These are phyloP conservation scores for Parastagonospora avenae DNA, from an alignment of 2,329 filamentous ascomycete species.

Conservation along the genomic window DNA sequence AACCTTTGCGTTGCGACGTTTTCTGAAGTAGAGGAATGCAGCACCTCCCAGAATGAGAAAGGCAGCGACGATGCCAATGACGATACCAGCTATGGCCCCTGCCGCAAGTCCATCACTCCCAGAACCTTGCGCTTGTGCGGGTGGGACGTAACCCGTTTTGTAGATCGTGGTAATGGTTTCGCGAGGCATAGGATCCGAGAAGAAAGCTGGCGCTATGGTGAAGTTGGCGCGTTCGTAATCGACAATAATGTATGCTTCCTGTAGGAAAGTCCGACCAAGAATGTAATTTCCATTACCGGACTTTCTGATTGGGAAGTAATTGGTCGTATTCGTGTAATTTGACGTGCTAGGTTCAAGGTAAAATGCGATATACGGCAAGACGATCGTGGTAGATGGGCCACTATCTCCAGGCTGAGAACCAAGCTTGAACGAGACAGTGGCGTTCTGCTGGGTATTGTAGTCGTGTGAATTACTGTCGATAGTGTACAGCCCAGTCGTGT, in stretches of 20 bases:
- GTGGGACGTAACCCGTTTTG: slow-evolving; percentile 20
- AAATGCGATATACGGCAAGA: slow-evolving; percentile 38
- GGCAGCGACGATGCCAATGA: slow-evolving; percentile 38
- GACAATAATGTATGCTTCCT: slow-evolving; percentile 46
- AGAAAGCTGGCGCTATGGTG: slow-evolving; percentile 34
- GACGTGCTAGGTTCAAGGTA: slow-evolving; percentile 18
- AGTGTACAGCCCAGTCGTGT: slow-evolving; percentile 38
- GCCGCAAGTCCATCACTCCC: slow-evolving; percentile 21
- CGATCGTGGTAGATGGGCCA: slow-evolving; percentile 22
- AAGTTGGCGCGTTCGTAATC: slow-evolving; percentile 46
- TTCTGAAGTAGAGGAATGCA: slow-evolving; percentile 36
- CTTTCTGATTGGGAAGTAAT: slow-evolving; percentile 41
- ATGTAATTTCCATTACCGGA: slow-evolving; percentile 29
- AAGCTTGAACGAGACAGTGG: slow-evolving; percentile 34
- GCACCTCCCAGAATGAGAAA: slow-evolving; percentile 29
- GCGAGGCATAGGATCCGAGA: slow-evolving; percentile 24
- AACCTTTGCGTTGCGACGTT: slow-evolving; percentile 17
- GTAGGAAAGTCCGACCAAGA: slow-evolving; percentile 43
- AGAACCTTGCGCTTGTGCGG: background rate
- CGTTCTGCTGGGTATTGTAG: slow-evolving; percentile 30
- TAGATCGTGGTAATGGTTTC: slow-evolving; percentile 30
- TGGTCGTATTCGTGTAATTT: slow-evolving; percentile 11
- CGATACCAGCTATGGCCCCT: slow-evolving; percentile 42
- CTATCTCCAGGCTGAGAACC: slow-evolving; percentile 11
- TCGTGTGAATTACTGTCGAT: slow-evolving; percentile 34